Evolutionary conservation across 179 eudicot genomes (phyloP).

Genomic region (Vitellaria paradoxa): DNA sequence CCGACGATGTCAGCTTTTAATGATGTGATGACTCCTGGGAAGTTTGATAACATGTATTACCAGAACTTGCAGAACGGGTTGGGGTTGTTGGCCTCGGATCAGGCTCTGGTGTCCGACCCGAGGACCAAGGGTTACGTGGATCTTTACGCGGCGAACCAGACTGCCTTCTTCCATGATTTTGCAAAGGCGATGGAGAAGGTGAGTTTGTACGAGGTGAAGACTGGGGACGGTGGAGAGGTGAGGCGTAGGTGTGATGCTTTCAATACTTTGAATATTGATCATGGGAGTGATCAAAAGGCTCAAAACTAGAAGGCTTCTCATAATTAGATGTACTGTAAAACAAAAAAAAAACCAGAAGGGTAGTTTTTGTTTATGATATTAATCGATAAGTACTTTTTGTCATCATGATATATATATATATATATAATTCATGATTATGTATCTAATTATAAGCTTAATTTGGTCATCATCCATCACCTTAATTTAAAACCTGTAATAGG

Average conservation of each 20-base stretch:
- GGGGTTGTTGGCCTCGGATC: constrained; percentile 33
- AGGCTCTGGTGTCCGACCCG: constrained; percentile 21
- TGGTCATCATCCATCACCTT: no score
- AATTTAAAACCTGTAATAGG: no score
- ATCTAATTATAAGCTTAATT: no score
- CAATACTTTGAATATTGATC: constrained; percentile 17
- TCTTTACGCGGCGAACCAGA: constrained; percentile 31
- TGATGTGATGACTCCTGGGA: constrained; percentile 34
- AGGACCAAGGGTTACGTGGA: constrained; percentile 38
- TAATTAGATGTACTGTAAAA: no score
- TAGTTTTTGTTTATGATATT: no score
- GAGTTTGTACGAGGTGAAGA: constrained; percentile 26
- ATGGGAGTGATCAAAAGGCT: background rate
- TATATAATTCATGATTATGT: no score
- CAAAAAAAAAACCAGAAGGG: no score
- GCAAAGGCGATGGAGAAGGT: constrained; percentile 34
- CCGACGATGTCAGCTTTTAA: constrained; percentile 26
- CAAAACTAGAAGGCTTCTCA: no score
- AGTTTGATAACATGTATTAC: constrained; percentile 38
- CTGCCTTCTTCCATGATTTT: constrained; percentile 30
- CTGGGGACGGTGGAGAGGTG: constrained; percentile 33
- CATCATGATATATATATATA: no score
- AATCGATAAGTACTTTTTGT: no score
- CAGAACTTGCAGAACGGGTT: constrained; percentile 31
- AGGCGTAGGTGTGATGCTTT: constrained; percentile 33